phyloP scores from a whole-genome alignment of 169 alveolate genomes.

The Babesia divergens region DNA sequence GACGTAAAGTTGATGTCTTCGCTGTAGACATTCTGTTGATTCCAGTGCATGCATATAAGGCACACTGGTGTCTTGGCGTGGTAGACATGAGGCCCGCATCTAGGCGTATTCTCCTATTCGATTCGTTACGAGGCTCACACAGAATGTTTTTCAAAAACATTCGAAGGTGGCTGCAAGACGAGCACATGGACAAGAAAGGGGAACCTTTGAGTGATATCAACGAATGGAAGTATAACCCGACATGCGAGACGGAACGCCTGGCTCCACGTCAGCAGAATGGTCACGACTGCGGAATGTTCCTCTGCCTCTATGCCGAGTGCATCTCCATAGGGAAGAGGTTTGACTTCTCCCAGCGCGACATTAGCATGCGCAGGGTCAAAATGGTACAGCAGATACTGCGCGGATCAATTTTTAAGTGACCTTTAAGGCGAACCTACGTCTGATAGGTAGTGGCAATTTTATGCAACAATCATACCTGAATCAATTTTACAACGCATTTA shows the following conservation, averaged over 20 bases:
- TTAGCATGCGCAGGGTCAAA: slow-evolving; percentile 56
- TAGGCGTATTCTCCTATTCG: slow-evolving; percentile 71
- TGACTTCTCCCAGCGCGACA: slow-evolving; percentile 77
- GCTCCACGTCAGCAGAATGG: slow-evolving; percentile 83
- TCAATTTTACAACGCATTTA: no score
- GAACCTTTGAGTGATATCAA: slow-evolving; percentile 7
- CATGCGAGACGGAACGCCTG: slow-evolving; percentile 25
- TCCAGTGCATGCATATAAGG: slow-evolving; percentile 78
- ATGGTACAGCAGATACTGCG: slow-evolving; percentile 68
- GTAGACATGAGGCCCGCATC: slow-evolving; percentile 73
- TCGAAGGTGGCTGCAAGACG: slow-evolving; percentile 74
- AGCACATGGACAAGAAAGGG: slow-evolving; percentile 67
- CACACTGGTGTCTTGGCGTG: slow-evolving; percentile 86
- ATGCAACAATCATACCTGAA: no score
- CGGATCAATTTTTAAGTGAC: slow-evolving; percentile 15
- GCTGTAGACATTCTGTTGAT: slow-evolving; percentile 74
- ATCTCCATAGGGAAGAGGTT: slow-evolving; percentile 72
- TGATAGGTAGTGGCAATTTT: no score
- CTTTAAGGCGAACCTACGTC: no score
- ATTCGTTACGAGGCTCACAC: slow-evolving; percentile 73
- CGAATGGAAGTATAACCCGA: slow-evolving; percentile 35
- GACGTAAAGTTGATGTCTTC: slow-evolving; percentile 80
- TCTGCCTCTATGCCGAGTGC: slow-evolving; percentile 86
- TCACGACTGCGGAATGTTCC: slow-evolving; percentile 86
- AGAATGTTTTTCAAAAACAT: slow-evolving; percentile 57